These are phyloP conservation scores for Glycyrrhiza uralensis DNA, from an alignment of 306 rosid species.

Conservation along the genomic window DNA sequence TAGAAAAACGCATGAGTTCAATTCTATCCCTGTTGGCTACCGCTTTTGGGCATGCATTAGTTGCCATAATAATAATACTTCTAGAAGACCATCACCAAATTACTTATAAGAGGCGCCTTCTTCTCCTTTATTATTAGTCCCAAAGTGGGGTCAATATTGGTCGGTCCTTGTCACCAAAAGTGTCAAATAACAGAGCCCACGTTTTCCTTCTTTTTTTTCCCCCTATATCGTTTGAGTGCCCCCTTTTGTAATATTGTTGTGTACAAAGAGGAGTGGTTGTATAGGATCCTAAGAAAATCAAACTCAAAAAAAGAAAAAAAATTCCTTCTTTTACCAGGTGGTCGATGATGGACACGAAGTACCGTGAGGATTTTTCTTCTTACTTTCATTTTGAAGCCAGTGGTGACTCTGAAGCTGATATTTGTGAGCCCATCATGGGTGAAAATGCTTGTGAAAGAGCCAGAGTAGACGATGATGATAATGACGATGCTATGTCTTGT, in stretches of 20 bases:
- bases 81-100: constrained; percentile 42
- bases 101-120: neutral
- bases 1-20: constrained; percentile 23
- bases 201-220: neutral
- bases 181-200: constrained; percentile 25
- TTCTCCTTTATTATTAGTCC: neutral
- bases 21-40: neutral
- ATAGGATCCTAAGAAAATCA: neutral
- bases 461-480: constrained; percentile 18
- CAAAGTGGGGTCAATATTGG: neutral
- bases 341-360: constrained; percentile 29
- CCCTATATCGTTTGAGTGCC: too few species aligned
- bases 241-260: too few species aligned
- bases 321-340: neutral
- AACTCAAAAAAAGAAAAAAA: neutral
- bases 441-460: neutral
- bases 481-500: constrained; percentile 71
- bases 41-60: neutral
- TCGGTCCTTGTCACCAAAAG: constrained; percentile 15
- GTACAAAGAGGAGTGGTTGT: neutral
- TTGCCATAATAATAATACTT: constrained; percentile 27
- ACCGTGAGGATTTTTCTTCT: constrained; percentile 38
- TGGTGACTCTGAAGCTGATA: constrained; percentile 74
- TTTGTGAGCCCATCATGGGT: constrained; percentile 12
- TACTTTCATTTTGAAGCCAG: constrained; percentile 60